These are phyloP conservation scores for Phytophthora capsici DNA, from an alignment of 352 stramenopile species.

Conservation along the genomic window DNA sequence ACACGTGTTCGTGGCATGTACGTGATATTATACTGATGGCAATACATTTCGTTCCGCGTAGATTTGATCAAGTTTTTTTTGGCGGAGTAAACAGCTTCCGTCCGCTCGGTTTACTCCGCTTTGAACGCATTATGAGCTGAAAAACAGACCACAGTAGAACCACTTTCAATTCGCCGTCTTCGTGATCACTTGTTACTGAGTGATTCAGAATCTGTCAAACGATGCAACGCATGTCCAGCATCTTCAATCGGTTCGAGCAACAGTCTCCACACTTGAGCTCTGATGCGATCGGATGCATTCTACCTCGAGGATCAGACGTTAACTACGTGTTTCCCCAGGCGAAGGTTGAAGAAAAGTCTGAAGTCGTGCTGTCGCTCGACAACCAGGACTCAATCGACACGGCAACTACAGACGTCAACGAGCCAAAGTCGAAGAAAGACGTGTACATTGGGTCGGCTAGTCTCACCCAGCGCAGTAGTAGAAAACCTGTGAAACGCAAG, in stretches of 20 bases:
- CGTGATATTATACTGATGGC: too few relatives aligned
- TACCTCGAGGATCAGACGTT: neutral
- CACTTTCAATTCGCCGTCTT: neutral
- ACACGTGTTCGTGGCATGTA: too few relatives aligned
- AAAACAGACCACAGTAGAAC: too few relatives aligned
- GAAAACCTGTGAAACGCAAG: neutral
- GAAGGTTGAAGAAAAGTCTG: neutral
- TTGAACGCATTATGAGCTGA: too few relatives aligned
- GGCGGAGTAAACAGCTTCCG: too few relatives aligned
- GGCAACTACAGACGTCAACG: too few relatives aligned
- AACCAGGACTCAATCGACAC: neutral
- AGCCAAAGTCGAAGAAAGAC: too few relatives aligned
- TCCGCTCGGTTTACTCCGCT: too few relatives aligned
- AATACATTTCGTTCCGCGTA: too few relatives aligned
- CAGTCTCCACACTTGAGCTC: neutral
- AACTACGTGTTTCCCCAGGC: neutral
- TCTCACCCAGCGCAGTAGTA: neutral
- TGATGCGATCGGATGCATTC: neutral
- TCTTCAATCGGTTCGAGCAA: neutral
- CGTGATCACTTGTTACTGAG: neutral
- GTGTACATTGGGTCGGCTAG: too few relatives aligned
- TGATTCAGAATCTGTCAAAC: neutral
- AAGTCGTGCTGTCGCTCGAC: neutral
- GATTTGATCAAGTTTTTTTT: too few relatives aligned
- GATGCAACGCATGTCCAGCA: neutral